Conservation (phyloP, 1,284 basidiomycete species). For the Polyporus tsugae region DNA sequence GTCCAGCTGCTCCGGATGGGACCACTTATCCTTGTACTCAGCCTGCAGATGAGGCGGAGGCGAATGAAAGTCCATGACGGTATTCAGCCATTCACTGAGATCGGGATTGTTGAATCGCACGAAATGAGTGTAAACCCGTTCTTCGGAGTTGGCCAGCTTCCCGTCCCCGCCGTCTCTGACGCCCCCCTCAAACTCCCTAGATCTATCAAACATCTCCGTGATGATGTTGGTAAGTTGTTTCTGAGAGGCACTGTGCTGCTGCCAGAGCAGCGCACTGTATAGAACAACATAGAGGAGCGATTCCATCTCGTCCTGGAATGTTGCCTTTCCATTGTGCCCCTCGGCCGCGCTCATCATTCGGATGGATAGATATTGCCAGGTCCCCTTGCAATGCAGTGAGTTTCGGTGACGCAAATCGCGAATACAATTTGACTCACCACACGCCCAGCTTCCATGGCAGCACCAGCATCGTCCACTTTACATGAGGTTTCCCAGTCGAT, state of each 20-base stretch:
- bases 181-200: background rate
- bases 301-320: slow-evolving; percentile 28
- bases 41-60: background rate
- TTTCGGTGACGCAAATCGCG: background rate
- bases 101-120: background rate
- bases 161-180: slow-evolving; percentile 5
- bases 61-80: slow-evolving; percentile 19
- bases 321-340: background rate
- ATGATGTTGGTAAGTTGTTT: slow-evolving; percentile 8
- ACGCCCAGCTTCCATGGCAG: background rate
- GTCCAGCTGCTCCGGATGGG: slow-evolving; percentile 14
- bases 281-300: slow-evolving; percentile 29
- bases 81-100: slow-evolving; percentile 18
- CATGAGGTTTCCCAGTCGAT: slow-evolving; percentile 26
- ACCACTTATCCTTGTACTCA: slow-evolving; percentile 8
- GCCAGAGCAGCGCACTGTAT: slow-evolving; percentile 19
- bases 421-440: background rate
- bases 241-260: background rate
- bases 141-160: slow-evolving; percentile 13
- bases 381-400: slow-evolving; percentile 11
- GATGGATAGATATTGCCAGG: slow-evolving; percentile 22
- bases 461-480: slow-evolving; percentile 7
- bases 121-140: background rate
- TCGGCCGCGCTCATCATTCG: background rate
- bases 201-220: background rate